Evolutionary conservation across 2,329 filamentous ascomycete species (phyloP).

Genomic region (Penicillium paneum): DNA sequence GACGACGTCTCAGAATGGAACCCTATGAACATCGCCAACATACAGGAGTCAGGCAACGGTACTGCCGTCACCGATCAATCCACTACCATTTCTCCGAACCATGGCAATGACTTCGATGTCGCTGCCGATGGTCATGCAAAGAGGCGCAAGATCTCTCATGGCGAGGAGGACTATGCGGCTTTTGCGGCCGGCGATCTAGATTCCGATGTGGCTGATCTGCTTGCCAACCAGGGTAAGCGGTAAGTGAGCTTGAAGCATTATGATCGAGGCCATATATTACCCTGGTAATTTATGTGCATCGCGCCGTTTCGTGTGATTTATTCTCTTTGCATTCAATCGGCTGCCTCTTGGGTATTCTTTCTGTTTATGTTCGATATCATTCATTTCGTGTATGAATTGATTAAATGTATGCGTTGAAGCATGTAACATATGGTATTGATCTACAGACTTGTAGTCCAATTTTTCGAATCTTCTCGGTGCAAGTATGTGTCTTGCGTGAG

Average conservation of each 20-base stretch:
- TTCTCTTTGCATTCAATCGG: not conserved
- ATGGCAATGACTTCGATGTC: conserved; percentile 24
- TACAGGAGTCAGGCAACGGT: conserved; percentile 19
- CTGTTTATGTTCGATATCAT: not conserved
- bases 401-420: not conserved
- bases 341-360: not conserved
- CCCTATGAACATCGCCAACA: conserved; percentile 19
- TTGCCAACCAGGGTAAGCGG: conserved; percentile 46
- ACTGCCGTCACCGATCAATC: conserved; percentile 9
- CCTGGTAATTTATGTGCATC: not conserved
- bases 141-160: conserved; percentile 49
- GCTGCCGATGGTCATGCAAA: conserved; percentile 38
- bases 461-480: not conserved
- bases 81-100: conserved; percentile 7
- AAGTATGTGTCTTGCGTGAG: not conserved
- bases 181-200: conserved; percentile 57
- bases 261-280: not conserved
- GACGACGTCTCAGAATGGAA: conserved; percentile 7
- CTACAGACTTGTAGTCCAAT: not conserved
- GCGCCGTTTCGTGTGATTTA: not conserved
- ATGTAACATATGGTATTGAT: not conserved
- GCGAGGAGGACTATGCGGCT: conserved; percentile 44
- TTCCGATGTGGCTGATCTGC: conserved; percentile 59
- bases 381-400: not conserved
- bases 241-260: not conserved